phyloP scores from a whole-genome alignment of 208 protist species.

The Trypanosoma cruzi region DNA sequence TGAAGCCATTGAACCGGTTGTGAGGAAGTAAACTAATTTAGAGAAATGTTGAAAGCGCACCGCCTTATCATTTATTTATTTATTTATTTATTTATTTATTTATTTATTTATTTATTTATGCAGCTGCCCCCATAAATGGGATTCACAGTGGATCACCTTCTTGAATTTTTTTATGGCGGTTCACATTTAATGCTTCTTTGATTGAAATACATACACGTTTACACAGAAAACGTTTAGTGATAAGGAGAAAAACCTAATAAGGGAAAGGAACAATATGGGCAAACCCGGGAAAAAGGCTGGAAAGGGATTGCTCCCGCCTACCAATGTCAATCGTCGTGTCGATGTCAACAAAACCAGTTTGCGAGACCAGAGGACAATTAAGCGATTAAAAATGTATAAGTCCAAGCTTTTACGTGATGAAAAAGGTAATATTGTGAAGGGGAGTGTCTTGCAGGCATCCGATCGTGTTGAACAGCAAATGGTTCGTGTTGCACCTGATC shows the following conservation, averaged over 20 bases:
- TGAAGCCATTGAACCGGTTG: slow-evolving; percentile 42
- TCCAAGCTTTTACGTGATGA: slow-evolving; percentile 90
- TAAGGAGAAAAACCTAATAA: too few relatives aligned
- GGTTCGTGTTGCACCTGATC: slow-evolving; percentile 95
- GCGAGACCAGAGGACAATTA: slow-evolving; percentile 84
- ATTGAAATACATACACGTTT: too few relatives aligned
- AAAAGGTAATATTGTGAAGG: slow-evolving; percentile 92
- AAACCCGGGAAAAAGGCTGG: slow-evolving; percentile 92
- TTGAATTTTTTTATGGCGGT: too few relatives aligned
- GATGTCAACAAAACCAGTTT: slow-evolving; percentile 85
- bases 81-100: background rate
- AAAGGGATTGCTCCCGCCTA: slow-evolving; percentile 86
- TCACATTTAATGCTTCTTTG: too few relatives aligned
- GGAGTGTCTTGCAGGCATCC: slow-evolving; percentile 85
- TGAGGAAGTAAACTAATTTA: slow-evolving; percentile 31
- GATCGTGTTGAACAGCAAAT: slow-evolving; percentile 88
- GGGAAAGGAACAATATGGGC: slow-evolving; percentile 44
- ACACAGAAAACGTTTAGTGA: too few relatives aligned
- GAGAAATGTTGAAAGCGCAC: too few relatives aligned
- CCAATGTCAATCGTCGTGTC: slow-evolving; percentile 77
- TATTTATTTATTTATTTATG: background rate
- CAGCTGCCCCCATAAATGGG: too few relatives aligned
- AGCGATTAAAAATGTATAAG: slow-evolving; percentile 91
- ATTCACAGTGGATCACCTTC: too few relatives aligned
- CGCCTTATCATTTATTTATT: background rate